Percentiles rank a stretch among this genome's conserved stretches.
These are phyloP conservation scores for Catenaria anguillulae DNA, from an alignment of 371 early-diverging fungal species.

Conservation along the genomic window DNA sequence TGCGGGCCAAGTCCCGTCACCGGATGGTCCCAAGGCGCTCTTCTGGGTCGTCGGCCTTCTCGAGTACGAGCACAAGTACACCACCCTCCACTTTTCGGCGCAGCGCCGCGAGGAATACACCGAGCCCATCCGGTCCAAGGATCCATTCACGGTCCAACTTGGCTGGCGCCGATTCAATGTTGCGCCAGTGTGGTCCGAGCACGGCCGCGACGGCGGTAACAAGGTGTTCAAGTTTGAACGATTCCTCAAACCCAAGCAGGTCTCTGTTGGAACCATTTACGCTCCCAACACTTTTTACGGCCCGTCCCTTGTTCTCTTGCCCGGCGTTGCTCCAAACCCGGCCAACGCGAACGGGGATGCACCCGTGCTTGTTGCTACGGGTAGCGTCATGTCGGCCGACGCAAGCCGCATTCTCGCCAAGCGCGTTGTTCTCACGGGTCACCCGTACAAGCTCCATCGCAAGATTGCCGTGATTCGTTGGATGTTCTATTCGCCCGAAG, in stretches of 20 bases:
- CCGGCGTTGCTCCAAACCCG: background rate
- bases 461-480: constrained; percentile 81
- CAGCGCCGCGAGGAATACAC: constrained; percentile 51
- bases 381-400: constrained; percentile 55
- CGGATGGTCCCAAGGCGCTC: constrained; percentile 23
- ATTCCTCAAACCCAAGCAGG: constrained; percentile 57
- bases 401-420: constrained; percentile 81
- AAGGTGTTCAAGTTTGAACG: constrained; percentile 89
- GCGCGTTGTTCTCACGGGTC: constrained; percentile 83
- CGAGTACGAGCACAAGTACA: constrained; percentile 86
- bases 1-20: background rate
- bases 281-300: constrained; percentile 63
- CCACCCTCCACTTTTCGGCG: constrained; percentile 62
- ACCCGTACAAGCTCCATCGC: constrained; percentile 85
- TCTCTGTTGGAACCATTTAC: constrained; percentile 65
- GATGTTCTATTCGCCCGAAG: constrained; percentile 81
- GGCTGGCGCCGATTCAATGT: constrained; percentile 79
- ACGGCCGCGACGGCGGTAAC: constrained; percentile 62
- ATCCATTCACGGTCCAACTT: constrained; percentile 64
- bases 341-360: too few species aligned
- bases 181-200: constrained; percentile 73
- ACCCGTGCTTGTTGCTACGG: constrained; percentile 61
- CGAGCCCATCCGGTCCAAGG: constrained; percentile 37
- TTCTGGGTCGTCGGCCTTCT: constrained; percentile 68
- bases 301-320: background rate